Conservation (phyloP, 2,329 filamentous ascomycete genomes). For the Beauveria brongniartii region DNA sequence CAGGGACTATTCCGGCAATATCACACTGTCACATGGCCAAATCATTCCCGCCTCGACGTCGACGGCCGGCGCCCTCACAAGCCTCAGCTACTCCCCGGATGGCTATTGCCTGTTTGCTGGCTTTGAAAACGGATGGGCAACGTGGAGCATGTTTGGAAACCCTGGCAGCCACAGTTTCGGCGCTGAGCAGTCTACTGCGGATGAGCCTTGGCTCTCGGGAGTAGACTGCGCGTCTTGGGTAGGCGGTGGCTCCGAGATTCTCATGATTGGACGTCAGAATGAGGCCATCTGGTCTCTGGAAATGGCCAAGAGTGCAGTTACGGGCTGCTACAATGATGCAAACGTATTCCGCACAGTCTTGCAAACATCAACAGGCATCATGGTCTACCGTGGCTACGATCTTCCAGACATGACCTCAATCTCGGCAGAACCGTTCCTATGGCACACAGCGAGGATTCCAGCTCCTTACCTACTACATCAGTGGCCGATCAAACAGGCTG, state of each 20-base stretch:
- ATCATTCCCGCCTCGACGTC: constrained; percentile 57
- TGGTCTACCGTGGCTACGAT: constrained; percentile 91
- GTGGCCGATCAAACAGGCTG: constrained; percentile 83
- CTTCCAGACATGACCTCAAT: constrained; percentile 84
- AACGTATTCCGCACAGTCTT: constrained; percentile 86
- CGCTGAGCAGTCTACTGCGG: constrained; percentile 51
- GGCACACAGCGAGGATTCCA: constrained; percentile 87
- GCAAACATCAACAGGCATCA: constrained; percentile 79
- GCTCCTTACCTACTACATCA: constrained; percentile 79
- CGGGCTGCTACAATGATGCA: constrained; percentile 82
- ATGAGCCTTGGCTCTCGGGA: constrained; percentile 78
- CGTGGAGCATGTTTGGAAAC: constrained; percentile 97
- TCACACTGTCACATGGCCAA: constrained; percentile 77
- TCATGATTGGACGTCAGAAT: constrained; percentile 63
- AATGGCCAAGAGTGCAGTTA: constrained; percentile 88
- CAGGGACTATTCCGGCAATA: constrained; percentile 87
- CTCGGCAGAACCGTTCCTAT: constrained; percentile 85
- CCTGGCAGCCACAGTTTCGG: constrained; percentile 77
- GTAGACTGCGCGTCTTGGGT: constrained; percentile 76
- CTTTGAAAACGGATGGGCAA: constrained; percentile 87
- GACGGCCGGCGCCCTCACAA: constrained; percentile 63
- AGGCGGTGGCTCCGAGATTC: constrained; percentile 76
- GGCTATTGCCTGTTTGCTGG: constrained; percentile 94
- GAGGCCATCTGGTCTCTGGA: constrained; percentile 81
- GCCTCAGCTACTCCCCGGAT: constrained; percentile 82